Percentiles rank a stretch among this genome's conserved stretches.
These are phyloP conservation scores for Cymbopogon flexuosus DNA, from an alignment of 202 grass and related monocot genomes.

Conservation along the genomic window DNA sequence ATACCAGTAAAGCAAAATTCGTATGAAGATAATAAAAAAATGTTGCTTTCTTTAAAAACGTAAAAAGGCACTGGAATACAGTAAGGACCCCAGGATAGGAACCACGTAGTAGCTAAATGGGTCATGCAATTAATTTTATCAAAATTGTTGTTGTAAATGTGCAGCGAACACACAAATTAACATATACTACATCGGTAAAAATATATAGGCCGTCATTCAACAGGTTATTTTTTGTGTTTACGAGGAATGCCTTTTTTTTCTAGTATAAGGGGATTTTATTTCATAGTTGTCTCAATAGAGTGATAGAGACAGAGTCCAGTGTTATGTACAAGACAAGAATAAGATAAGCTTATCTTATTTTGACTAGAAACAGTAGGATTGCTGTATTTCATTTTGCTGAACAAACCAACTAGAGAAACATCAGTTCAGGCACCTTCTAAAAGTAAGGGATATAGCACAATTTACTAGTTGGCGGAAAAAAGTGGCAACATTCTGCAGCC, in stretches of 20 bases:
- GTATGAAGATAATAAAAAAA: background rate
- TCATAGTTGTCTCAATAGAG: background rate
- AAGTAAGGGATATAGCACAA: background rate
- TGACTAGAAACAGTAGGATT: slow-evolving; percentile 32
- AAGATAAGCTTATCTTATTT: slow-evolving; percentile 22
- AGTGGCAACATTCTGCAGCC: background rate
- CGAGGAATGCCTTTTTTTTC: background rate
- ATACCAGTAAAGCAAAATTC: background rate
- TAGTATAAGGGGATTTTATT: background rate
- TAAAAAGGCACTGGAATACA: background rate
- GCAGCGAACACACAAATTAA: background rate
- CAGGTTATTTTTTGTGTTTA: background rate
- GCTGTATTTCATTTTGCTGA: slow-evolving; percentile 23
- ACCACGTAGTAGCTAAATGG: background rate
- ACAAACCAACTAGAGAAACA: background rate
- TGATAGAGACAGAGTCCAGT: background rate
- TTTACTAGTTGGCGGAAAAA: background rate
- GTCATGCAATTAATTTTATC: background rate
- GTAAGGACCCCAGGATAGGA: background rate
- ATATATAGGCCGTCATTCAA: background rate
- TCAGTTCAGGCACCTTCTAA: background rate
- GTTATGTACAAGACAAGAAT: background rate
- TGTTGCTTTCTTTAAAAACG: background rate
- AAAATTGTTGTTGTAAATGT: background rate
- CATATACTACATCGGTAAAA: background rate